Evolutionary conservation across 257 asterid species (phyloP).

Genomic region (Rhazya stricta): DNA sequence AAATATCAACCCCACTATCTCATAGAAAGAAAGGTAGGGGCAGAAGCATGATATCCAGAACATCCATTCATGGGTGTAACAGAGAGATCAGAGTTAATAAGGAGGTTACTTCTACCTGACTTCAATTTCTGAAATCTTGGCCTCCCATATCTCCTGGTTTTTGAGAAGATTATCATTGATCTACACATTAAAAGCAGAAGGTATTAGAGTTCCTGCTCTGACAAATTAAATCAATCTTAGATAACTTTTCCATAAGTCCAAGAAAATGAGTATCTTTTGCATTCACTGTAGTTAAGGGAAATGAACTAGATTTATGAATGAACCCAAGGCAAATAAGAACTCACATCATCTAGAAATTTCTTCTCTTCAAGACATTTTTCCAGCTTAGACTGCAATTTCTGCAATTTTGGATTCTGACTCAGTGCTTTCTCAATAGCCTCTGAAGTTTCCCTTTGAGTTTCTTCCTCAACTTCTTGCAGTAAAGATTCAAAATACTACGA

Average conservation of each 20-base stretch:
- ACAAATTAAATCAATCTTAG: not conserved
- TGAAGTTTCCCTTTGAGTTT: slow-evolving; percentile 53
- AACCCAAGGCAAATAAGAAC: slow-evolving; percentile 9
- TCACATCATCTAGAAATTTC: slow-evolving; percentile 78
- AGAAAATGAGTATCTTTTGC: not conserved
- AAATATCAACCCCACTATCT: not conserved
- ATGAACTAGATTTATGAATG: not conserved
- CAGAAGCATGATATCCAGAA: slow-evolving; percentile 6
- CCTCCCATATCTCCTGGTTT: slow-evolving; percentile 77
- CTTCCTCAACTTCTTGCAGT: slow-evolving; percentile 69
- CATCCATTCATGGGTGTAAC: slow-evolving; percentile 7
- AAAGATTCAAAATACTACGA: slow-evolving; percentile 80
- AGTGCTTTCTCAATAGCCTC: slow-evolving; percentile 69
- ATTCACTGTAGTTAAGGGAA: not conserved
- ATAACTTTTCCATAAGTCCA: not conserved
- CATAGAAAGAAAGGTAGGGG: not conserved
- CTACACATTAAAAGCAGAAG: slow-evolving; percentile 34
- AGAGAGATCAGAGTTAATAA: slow-evolving; percentile 12
- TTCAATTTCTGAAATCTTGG: slow-evolving; percentile 49
- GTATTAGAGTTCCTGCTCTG: slow-evolving; percentile 2
- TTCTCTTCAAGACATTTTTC: slow-evolving; percentile 59
- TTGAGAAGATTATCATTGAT: slow-evolving; percentile 78
- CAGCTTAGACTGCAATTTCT: slow-evolving; percentile 64
- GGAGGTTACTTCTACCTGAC: slow-evolving; percentile 46
- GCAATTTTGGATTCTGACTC: slow-evolving; percentile 63